Conservation (phyloP, 2,329 filamentous ascomycete species). For the Claviceps sp. region DNA sequence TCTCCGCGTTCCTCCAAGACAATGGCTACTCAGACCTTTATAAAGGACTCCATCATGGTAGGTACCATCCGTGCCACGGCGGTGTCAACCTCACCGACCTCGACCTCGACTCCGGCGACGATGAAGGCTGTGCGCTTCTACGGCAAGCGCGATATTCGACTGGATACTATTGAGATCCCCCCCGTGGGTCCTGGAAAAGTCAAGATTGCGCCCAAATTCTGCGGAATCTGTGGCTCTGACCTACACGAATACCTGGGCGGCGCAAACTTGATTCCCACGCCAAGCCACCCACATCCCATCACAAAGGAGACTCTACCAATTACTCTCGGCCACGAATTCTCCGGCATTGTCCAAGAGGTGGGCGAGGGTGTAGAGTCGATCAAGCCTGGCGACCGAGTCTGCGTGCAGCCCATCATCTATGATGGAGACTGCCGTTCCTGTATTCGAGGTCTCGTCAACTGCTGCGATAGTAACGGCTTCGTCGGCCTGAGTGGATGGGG, state of each 20-base stretch:
- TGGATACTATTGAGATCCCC: constrained; percentile 36
- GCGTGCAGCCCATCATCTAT: constrained; percentile 45
- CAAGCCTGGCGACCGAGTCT: constrained; percentile 41
- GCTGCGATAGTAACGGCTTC: constrained; percentile 34
- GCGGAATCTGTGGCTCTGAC: constrained; percentile 35
- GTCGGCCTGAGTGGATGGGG: constrained; percentile 27
- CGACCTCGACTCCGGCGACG: background rate
- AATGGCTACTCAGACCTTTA: constrained; percentile 3
- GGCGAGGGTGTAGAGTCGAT: constrained; percentile 34
- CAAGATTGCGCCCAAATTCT: constrained; percentile 24
- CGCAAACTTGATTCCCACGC: constrained; percentile 25
- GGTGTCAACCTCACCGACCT: background rate
- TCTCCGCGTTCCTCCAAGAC: background rate
- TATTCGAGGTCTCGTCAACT: constrained; percentile 37
- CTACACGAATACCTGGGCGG: constrained; percentile 20
- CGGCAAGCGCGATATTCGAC: constrained; percentile 39
- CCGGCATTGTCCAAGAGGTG: constrained; percentile 44
- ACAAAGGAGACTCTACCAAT: constrained; percentile 44
- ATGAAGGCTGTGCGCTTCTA: constrained; percentile 44
- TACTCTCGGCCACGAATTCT: constrained; percentile 53
- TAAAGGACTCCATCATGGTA: constrained; percentile 2
- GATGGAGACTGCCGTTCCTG: constrained; percentile 45
- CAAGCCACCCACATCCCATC: constrained; percentile 37
- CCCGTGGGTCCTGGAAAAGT: constrained; percentile 32
- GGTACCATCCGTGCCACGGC: constrained; percentile 6